Percentiles rank a stretch among this genome's conserved stretches.
Conservation (phyloP, 108 stramenopile genomes). For the Nitzschia sp. region DNA sequence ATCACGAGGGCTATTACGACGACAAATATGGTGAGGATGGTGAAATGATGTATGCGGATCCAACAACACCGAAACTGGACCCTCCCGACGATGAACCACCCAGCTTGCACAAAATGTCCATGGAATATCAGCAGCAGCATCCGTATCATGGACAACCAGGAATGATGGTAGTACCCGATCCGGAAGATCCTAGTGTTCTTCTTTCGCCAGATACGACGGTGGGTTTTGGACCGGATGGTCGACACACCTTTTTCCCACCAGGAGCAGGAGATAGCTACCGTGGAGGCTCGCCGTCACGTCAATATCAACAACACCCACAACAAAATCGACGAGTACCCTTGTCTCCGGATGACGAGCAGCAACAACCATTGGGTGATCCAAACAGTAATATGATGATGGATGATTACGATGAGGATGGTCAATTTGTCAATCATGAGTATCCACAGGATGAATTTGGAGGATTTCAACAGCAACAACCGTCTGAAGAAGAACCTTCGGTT, state of each 20-base stretch:
- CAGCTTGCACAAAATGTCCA: constrained; percentile 37
- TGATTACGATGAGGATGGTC: too few species aligned
- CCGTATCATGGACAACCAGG: too few species aligned
- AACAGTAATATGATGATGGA: too few species aligned
- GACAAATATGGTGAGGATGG: too few species aligned
- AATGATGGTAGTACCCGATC: background rate
- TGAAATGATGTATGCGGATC: constrained; percentile 11
- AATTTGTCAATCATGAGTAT: too few species aligned
- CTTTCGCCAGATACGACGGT: background rate
- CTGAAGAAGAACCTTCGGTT: background rate
- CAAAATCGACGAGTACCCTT: too few species aligned
- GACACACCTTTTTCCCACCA: constrained; percentile 1
- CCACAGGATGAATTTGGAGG: constrained; percentile 1
- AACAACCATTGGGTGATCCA: background rate
- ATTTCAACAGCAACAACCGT: background rate
- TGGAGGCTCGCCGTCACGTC: too few species aligned
- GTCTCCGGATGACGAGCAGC: constrained; percentile 8
- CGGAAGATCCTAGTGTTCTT: constrained; percentile 22
- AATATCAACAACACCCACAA: too few species aligned
- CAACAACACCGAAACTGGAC: constrained; percentile 21
- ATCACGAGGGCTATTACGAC: too few species aligned
- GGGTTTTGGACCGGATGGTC: background rate
- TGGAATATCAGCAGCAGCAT: too few species aligned
- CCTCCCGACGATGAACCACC: constrained; percentile 66
- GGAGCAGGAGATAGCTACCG: too few species aligned